These are phyloP conservation scores for Debaryomyces maramus DNA, from an alignment of 805 yeast species.

Conservation along the genomic window DNA sequence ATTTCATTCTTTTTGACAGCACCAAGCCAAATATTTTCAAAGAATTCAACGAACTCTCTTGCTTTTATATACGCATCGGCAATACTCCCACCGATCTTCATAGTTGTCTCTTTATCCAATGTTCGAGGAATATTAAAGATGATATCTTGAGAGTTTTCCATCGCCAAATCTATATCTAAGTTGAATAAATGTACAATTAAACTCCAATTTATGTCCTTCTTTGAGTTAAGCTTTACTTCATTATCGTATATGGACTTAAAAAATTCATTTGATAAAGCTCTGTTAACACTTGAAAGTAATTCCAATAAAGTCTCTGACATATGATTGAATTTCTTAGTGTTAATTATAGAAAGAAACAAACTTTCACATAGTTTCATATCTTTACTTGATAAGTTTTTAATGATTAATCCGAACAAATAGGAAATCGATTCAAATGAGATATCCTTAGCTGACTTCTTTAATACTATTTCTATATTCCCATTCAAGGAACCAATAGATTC, in stretches of 20 bases:
- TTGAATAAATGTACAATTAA: slow-evolving; percentile 49
- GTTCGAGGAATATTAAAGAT: slow-evolving; percentile 15
- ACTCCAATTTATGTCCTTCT: slow-evolving; percentile 37
- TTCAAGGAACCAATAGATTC: slow-evolving; percentile 18
- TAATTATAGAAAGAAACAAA: slow-evolving; percentile 44
- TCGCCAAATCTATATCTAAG: slow-evolving; percentile 61
- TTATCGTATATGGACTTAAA: slow-evolving; percentile 39
- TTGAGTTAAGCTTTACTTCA: slow-evolving; percentile 17
- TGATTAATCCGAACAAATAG: slow-evolving; percentile 26
- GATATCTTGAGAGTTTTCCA: slow-evolving; percentile 38
- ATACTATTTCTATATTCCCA: slow-evolving; percentile 29
- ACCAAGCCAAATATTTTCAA: slow-evolving; percentile 43
- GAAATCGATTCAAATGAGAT: slow-evolving; percentile 11
- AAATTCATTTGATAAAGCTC: slow-evolving; percentile 54
- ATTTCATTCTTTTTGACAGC: slow-evolving; percentile 17
- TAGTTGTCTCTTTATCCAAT: slow-evolving; percentile 4
- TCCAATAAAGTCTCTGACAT: slow-evolving; percentile 45
- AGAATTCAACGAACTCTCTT: slow-evolving; percentile 56
- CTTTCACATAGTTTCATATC: slow-evolving; percentile 47
- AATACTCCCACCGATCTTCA: slow-evolving; percentile 28
- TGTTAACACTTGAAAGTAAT: slow-evolving; percentile 50
- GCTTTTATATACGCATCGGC: slow-evolving; percentile 51
- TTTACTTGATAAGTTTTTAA: slow-evolving; percentile 27
- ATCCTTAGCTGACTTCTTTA: slow-evolving; percentile 18
- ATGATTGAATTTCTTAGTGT: slow-evolving; percentile 28